Percentiles rank a stretch among this genome's conserved stretches.
Evolutionary conservation across 306 rosid species (phyloP).

Genomic region (Trichosanthes truncata): DNA sequence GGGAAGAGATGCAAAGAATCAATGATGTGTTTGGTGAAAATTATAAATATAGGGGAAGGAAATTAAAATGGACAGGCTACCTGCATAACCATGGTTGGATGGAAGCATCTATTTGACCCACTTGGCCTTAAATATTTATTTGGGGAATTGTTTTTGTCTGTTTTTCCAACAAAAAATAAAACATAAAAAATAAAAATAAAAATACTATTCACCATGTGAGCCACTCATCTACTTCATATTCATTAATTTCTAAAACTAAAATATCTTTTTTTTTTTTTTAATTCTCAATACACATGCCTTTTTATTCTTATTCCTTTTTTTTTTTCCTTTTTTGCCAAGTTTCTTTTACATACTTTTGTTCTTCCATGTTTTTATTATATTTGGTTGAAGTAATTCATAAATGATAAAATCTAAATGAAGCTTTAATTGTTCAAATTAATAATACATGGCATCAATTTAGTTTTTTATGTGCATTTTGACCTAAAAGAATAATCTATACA

Average conservation of each 20-base stretch:
- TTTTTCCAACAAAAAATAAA: neutral
- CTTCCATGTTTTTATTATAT: neutral
- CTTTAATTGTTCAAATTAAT: neutral
- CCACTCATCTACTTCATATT: neutral
- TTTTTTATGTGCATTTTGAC: no score
- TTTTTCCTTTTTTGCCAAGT: neutral
- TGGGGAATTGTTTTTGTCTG: neutral
- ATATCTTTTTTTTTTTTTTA: neutral
- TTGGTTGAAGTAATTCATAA: neutral
- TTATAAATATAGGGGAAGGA: neutral
- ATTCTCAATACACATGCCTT: neutral
- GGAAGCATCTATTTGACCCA: slow-evolving; percentile 6
- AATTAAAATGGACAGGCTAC: neutral
- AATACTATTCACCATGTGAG: slow-evolving; percentile 11
- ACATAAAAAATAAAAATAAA: no score
- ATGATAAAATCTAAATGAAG: neutral
- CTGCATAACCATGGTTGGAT: neutral
- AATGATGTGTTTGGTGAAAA: neutral
- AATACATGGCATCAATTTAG: neutral
- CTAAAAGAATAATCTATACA: neutral
- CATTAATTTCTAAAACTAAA: neutral
- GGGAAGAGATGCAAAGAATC: neutral
- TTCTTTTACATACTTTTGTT: neutral
- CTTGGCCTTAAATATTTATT: slow-evolving; percentile 1
- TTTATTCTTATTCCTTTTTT: neutral